Evolutionary conservation across 1,284 basidiomycete genomes (phyloP), one percentile per base, ranked within the genome.

Genomic region (Mrakiaceae sp.): DNA sequence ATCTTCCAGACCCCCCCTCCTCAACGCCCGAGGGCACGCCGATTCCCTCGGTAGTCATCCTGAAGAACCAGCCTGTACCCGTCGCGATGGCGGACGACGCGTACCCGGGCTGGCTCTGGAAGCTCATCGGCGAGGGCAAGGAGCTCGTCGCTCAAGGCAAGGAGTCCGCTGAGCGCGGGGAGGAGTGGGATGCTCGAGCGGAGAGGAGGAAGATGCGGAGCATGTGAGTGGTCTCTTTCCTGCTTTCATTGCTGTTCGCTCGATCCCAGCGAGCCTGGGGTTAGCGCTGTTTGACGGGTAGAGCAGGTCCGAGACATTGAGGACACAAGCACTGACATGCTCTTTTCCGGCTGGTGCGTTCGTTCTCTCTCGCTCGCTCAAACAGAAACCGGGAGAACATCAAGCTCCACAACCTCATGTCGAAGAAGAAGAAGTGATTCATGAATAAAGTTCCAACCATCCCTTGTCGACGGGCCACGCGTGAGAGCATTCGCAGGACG

Each of bases 71-170:
- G 51, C 64, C 72, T 1, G 72, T 74, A 57, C 75, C 74, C 11
- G 66, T 75, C 2, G 75, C 75, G 14, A 66, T 70, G 12, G 72
- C 71, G 55, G 75, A 76, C 64, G 52, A 67, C 49, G 72, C 72
- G 58, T 76, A 76, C 63, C 75, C 75, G 1, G 3, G 63, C 2
- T 76, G 75, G 75, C 70, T 76, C 10, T 76, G 74, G 71, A 71
- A 70, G 44, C 70, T 76, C 27, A 66, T 76, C 8, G 74, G 65
- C n/a, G 62, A 63, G 9, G 65, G 65, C 5, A 58, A 48, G 48
- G 27, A 47, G 43, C 49, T 62, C 39, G 54, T 43, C 60, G 16
- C 9, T 16, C 8, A 16, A 10, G 64, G 64, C 14, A 46, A 48
- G 47, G 46, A 48, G 10, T 46, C 53, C 10, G 55, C 53, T 16